A percentile compares a stretch with the other conserved stretches of the same genome.
These are phyloP conservation scores for Panaeolus papilionaceus DNA, from an alignment of 768 basidiomycete genomes.

Conservation along the genomic window DNA sequence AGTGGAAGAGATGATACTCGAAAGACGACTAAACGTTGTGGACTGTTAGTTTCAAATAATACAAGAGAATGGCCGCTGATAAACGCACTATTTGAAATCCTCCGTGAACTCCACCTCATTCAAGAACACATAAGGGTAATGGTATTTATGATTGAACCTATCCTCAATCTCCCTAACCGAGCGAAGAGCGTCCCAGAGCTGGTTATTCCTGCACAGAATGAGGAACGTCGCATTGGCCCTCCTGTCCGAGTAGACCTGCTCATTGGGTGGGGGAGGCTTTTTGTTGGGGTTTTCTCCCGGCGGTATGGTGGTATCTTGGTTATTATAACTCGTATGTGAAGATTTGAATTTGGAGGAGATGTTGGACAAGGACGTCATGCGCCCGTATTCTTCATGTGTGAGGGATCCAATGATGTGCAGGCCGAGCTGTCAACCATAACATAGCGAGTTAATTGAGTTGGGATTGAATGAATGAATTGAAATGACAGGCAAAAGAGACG, in stretches of 20 bases:
- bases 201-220: constrained; percentile 70
- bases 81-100: constrained; percentile 69
- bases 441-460: not conserved
- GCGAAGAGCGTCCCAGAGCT: constrained; percentile 62
- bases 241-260: constrained; percentile 24
- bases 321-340: not conserved
- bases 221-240: constrained; percentile 51
- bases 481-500: constrained; percentile 18
- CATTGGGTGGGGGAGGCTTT: constrained; percentile 19
- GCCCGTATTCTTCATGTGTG: constrained; percentile 57
- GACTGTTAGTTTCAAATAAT: no score
- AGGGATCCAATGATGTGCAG: constrained; percentile 48
- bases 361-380: constrained; percentile 49
- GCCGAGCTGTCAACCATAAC: not conserved
- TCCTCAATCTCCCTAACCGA: constrained; percentile 83
- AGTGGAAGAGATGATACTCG: constrained; percentile 33
- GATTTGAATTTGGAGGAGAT: constrained; percentile 31
- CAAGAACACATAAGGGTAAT: constrained; percentile 86
- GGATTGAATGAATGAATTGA: not conserved
- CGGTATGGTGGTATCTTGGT: not conserved
- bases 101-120: constrained; percentile 83
- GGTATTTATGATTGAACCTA: constrained; percentile 77
- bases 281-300: constrained; percentile 38
- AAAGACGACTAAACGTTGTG: constrained; percentile 32
- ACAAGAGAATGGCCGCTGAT: no score